Base-by-base conservation (phyloP, 192 early-diverging fungal genomes). In the Linnemannia exigua region DNA sequence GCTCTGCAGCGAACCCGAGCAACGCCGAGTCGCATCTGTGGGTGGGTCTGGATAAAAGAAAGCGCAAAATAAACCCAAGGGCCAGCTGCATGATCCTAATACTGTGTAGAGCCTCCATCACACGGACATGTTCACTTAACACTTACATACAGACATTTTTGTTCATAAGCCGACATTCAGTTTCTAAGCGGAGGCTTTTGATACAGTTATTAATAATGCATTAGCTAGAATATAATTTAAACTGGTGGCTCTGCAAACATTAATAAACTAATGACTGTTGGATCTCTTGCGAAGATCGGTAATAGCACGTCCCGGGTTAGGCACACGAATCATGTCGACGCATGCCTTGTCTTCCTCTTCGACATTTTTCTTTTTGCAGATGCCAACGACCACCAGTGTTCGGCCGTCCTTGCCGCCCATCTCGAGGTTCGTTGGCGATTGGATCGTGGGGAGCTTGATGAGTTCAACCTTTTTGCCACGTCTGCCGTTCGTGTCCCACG, bases 391-490 rank as follows among this genome's bases (percentile, higher is more conserved):
- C 54, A 75, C 73, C 51, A 75, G 54, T 22, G 73, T 75, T 37
- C 73, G 73, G n/a, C 73, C 73, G 12, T 75, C 73, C 73, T 75
- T 75, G 54, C 73, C 73, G 20, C 73, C 73, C 73, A 75, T 36
- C 73, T 75, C 73, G 54, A 75, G 73, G 25, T 75, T 75, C 38
- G 73, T 75, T 63, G 73, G 73, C 54, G 73, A 75, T 75, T 61
- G 50, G 35, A 75, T 61, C 52, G 73, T 75, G 54, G 73, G 73
- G 35, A 75, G 73, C 8, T 63, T 54, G 36, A 75, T 75, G 54
- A 63, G 54, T 35, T 75, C 73, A 41, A 75, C 73, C 25, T 75
- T 75, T 58, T 75, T 75, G 54, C 73, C 73, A 22, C n/a, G 73
- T 33, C 35, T 75, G 54, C 73, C 73, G 20, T 61, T 75, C 36